Conservation (phyloP, 176 grass and related monocot genomes). For the Ampelocalamus luodianensis region DNA sequence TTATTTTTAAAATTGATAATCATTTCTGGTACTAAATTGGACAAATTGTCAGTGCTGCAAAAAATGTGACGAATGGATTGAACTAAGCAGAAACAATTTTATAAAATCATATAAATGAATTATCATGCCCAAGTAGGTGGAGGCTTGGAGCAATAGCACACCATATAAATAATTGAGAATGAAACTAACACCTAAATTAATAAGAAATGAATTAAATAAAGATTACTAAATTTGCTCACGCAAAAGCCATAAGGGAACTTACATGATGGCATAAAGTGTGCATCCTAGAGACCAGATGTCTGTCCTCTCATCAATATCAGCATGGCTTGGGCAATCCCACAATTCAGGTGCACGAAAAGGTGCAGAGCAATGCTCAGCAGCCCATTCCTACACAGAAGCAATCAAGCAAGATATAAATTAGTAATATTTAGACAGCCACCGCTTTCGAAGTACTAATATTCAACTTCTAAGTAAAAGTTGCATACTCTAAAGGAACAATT, state of each 20-base stretch:
- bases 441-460: background rate
- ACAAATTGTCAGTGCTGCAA: background rate
- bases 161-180: background rate
- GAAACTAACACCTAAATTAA: conserved; percentile 2
- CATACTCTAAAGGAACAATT: background rate
- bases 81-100: background rate
- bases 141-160: background rate
- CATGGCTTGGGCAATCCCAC: conserved; percentile 93
- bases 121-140: background rate
- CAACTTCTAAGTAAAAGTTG: conserved; percentile 8
- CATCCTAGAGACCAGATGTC: conserved; percentile 97
- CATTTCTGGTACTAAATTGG: conserved; percentile 7
- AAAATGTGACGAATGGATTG: background rate
- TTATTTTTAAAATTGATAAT: background rate
- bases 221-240: background rate
- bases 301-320: conserved; percentile 87
- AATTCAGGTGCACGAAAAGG: conserved; percentile 92
- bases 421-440: background rate
- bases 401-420: background rate
- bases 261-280: conserved; percentile 96
- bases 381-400: conserved; percentile 55
- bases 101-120: background rate
- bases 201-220: conserved; percentile 15
- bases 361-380: conserved; percentile 95
- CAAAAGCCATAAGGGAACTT: conserved; percentile 36